Percentiles rank a stretch among this genome's conserved stretches.
phyloP scores from a whole-genome alignment of 2,329 filamentous ascomycete genomes.

The Dryadomyces quercus-mongolicae region DNA sequence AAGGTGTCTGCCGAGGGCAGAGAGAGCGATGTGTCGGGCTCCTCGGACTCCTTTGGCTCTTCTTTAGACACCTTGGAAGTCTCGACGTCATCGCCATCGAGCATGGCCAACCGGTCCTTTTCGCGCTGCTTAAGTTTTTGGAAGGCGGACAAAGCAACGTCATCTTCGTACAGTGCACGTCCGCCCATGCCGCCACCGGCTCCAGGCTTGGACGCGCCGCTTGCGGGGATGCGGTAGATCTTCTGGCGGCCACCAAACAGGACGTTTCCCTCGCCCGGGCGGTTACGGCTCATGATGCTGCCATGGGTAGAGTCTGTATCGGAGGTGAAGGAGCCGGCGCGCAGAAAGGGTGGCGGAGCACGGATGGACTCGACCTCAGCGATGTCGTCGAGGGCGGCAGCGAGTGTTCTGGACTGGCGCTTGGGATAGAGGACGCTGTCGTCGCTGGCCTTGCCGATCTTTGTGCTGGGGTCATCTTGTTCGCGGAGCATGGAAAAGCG shows the following conservation, averaged over 20 bases:
- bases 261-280: conserved; percentile 80
- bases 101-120: conserved; percentile 30
- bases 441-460: conserved; percentile 87
- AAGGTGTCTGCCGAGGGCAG: conserved; percentile 22
- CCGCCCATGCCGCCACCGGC: conserved; percentile 45
- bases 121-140: conserved; percentile 59
- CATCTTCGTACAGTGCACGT: conserved; percentile 71
- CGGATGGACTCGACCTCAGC: conserved; percentile 79
- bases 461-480: conserved; percentile 81
- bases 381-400: conserved; percentile 62
- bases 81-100: conserved; percentile 5
- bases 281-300: conserved; percentile 73
- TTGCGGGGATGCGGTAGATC: conserved; percentile 70
- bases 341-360: conserved; percentile 41
- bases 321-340: conserved; percentile 53
- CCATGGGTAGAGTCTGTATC: conserved; percentile 53
- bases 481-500: conserved; percentile 95
- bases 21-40: not conserved
- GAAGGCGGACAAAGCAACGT: conserved; percentile 72
- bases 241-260: conserved; percentile 94
- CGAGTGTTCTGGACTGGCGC: conserved; percentile 63
- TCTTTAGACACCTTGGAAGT: no score
- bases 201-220: conserved; percentile 27
- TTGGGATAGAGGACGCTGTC: conserved; percentile 83
- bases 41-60: conserved; percentile 14